Percentiles rank a stretch among this genome's conserved stretches.
These are phyloP conservation scores for Dipteronia sinensis DNA, from an alignment of 345 rosid species.

Conservation along the genomic window DNA sequence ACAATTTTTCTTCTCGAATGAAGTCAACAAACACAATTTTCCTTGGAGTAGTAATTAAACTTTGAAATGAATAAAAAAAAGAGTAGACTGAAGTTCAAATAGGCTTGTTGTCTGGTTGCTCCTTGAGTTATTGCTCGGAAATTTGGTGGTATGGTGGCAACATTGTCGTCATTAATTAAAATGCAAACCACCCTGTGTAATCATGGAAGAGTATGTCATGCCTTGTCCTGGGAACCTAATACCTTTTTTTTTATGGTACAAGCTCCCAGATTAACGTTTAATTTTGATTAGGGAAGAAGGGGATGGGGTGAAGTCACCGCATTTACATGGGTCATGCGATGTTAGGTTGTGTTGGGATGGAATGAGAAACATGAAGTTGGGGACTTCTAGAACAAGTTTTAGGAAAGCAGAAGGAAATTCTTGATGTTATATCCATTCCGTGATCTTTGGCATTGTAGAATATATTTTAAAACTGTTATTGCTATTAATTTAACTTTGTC, in stretches of 20 bases:
- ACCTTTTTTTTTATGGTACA: not conserved
- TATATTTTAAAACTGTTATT: not conserved
- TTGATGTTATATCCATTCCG: not conserved
- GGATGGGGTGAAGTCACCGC: not conserved
- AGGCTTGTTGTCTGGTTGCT: not conserved
- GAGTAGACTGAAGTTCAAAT: not conserved
- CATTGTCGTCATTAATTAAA: not conserved
- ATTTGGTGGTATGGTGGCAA: not conserved
- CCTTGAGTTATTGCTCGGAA: constrained; percentile 8
- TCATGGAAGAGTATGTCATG: not conserved
- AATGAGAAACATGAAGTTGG: not conserved
- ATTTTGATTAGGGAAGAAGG: not conserved
- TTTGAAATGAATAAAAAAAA: not conserved
- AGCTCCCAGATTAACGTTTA: not conserved
- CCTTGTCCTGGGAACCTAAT: not conserved
- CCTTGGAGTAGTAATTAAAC: not conserved
- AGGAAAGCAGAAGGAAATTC: not conserved
- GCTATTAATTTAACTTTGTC: not conserved
- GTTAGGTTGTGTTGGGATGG: not conserved
- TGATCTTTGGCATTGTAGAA: not conserved
- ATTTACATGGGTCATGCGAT: not conserved
- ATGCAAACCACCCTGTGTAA: no score
- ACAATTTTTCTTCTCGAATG: not conserved
- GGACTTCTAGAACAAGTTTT: not conserved
- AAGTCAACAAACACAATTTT: not conserved